Evolutionary conservation across 495 filamentous ascomycete species (phyloP), one percentile per base, ranked within the genome.

Genomic region (Hypomontagnella submonticulosa): DNA sequence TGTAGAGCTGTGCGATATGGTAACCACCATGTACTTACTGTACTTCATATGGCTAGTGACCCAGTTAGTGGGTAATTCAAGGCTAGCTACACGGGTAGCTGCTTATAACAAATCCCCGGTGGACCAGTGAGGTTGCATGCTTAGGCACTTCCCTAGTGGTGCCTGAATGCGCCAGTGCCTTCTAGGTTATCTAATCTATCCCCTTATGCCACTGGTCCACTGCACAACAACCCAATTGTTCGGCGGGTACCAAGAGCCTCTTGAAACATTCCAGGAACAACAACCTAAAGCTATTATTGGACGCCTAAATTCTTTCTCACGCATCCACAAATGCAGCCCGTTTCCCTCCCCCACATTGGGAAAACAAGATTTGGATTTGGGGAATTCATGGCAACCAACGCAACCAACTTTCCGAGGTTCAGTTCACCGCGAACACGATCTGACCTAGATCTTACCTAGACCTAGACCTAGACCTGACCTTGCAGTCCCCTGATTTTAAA

Each of bases 241-340:
- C 40, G 33, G 18, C 36, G 4, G 4, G 41, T 42, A 19, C 20
- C 12, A 11, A 54, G 43, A 57, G 50, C 36, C 20, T 59, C 50
- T 63, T 69, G 66, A 69, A 69, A 69, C 66, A 69, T 69, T 69
- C 60, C 61, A 70, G 62, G 67, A 66, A 70, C 67, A 41, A 44
- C 43, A 57, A 54, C 34, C 59, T 40, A n/a, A 46, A 27, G 19
- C 15, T 69, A 27, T 61, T 10, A 69, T 69, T 69, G 66, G 66
- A 51, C 60, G 66, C 66, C 66, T 55, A 59, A 69, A 63, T 69
- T 69, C 59, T 51, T 59, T 55, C 57, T 32, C 61, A 12, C 49
- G 23, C 49, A 53, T 15, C 33, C 16, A 38, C 44, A 27, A 43
- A 34, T 42, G 34, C 50, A 47, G 38, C 49, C 33, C 49, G 33